Conservation (phyloP, 805 yeast genomes). For the Ogataea populi-albae region DNA sequence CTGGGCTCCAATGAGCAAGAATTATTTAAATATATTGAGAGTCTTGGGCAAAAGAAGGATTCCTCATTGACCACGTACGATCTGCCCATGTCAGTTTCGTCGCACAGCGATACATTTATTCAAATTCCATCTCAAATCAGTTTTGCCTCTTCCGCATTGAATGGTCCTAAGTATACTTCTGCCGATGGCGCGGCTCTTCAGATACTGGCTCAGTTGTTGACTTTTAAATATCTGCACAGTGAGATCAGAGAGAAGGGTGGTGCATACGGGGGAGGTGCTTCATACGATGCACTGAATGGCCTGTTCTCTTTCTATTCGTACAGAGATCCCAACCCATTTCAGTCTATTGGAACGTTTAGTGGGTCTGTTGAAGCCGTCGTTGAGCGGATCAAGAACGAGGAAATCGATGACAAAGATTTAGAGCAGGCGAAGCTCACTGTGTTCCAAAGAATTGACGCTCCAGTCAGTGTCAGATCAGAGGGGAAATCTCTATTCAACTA, state of each 20-base stretch:
- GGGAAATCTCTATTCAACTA: conserved; percentile 65
- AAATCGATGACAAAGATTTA: conserved; percentile 52
- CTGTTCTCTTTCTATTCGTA: conserved; percentile 80
- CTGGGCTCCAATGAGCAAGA: conserved; percentile 36
- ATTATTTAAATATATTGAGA: conserved; percentile 32
- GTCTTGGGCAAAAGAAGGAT: conserved; percentile 6
- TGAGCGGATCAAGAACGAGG: conserved; percentile 22
- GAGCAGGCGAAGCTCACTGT: conserved; percentile 88
- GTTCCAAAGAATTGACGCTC: conserved; percentile 91
- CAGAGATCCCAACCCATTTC: conserved; percentile 85
- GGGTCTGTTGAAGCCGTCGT: conserved; percentile 48
- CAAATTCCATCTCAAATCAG: conserved; percentile 86
- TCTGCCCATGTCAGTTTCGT: neutral
- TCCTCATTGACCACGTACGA: conserved; percentile 16
- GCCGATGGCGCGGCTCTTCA: conserved; percentile 84
- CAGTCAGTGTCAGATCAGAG: conserved; percentile 75
- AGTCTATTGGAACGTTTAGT: conserved; percentile 60
- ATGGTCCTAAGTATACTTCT: conserved; percentile 64
- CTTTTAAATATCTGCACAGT: conserved; percentile 81
- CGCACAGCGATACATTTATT: conserved; percentile 43
- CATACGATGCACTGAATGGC: conserved; percentile 79
- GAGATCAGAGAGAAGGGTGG: conserved; percentile 95
- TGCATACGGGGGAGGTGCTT: conserved; percentile 96
- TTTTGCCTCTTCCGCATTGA: conserved; percentile 65
- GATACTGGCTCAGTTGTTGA: conserved; percentile 72